Evolutionary conservation across 2,329 filamentous ascomycete species (phyloP), one percentile per base, ranked within the genome.

Genomic region (Lasiodiplodia gonubiensis): DNA sequence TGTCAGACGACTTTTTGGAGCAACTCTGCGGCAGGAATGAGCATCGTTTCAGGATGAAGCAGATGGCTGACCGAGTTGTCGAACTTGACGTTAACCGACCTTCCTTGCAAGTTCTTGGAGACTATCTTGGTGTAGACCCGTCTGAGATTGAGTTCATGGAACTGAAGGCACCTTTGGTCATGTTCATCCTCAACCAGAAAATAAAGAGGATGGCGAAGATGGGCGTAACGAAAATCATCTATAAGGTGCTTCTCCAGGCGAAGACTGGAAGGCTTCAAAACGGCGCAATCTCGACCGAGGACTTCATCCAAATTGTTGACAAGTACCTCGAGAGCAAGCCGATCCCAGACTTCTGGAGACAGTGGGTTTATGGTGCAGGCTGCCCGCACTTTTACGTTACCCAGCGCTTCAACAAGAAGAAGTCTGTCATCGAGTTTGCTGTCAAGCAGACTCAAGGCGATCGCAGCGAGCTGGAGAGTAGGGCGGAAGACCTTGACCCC

Each of bases 331-430:
- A 99, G 70, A 85, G 88, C 0, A 67, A 67, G 37, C 66, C 66
- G n/a, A 67, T 67, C 21, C 66, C 66, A 12, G 67, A 68, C 16
- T 98, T 99, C 77, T 98, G 96, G 85, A 89, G 90, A 52, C 94
- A 99, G 76, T 99, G 94, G 94, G 88, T 99, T 0, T 87, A 90
- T 70, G 90, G 92, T 12, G 90, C 93, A 18, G 96, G 96, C 0
- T 98, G 94, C 73, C 95, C 96, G 0, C 88, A 89, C 51, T 97
- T 99, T 72, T 86, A 90, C 59, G 92, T 97, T 59, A 91, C 89
- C 48, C 94, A 97, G 71, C 88, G 90, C 21, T 99, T 99, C 81
- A 99, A 99, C 77, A 98, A 98, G 82, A 99, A 99, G 82, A 92
- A 96, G 72, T 85, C 98, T 4, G 94, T 94, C 33, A 93, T 99